Evolutionary conservation across 2,329 filamentous ascomycete species (phyloP).

Genomic region (Phaeoacremonium minimum): DNA sequence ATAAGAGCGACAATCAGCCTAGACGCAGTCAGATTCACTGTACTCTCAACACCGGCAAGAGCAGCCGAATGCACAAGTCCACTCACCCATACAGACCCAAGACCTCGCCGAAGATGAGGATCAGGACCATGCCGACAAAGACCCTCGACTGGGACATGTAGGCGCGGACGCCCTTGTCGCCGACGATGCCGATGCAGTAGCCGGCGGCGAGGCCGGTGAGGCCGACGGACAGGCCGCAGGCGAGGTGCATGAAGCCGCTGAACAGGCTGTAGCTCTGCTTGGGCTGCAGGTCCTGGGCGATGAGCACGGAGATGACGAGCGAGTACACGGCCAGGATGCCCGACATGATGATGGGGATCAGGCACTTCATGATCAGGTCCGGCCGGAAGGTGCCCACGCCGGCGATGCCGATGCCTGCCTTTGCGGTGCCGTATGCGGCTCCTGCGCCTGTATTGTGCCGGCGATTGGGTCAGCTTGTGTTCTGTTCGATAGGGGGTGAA

Average conservation of each 20-base stretch:
- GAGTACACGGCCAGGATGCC: slow-evolving; percentile 98
- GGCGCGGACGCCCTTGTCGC: slow-evolving; percentile 86
- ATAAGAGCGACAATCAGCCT: slow-evolving; percentile 92
- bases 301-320: slow-evolving; percentile 93
- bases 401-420: slow-evolving; percentile 83
- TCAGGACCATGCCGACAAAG: slow-evolving; percentile 98
- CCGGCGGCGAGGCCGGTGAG: slow-evolving; percentile 90
- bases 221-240: slow-evolving; percentile 84
- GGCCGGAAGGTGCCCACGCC: slow-evolving; percentile 81
- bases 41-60: too few species aligned
- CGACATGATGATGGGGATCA: slow-evolving; percentile 94
- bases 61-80: neutral
- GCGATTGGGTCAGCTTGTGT: too few species aligned
- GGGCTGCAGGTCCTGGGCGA: slow-evolving; percentile 81
- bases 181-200: slow-evolving; percentile 94
- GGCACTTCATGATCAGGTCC: slow-evolving; percentile 89
- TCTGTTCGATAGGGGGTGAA: too few species aligned
- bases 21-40: slow-evolving; percentile 8
- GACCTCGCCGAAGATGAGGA: slow-evolving; percentile 97
- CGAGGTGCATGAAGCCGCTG: slow-evolving; percentile 91
- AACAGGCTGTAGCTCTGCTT: slow-evolving; percentile 75
- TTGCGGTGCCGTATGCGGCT: slow-evolving; percentile 83
- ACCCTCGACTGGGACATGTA: slow-evolving; percentile 96
- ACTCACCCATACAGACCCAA: slow-evolving; percentile 91
- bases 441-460: slow-evolving; percentile 59